These are phyloP conservation scores for Tetradesmus obliquus DNA, from an alignment of 139 green algal genomes.

Conservation along the genomic window DNA sequence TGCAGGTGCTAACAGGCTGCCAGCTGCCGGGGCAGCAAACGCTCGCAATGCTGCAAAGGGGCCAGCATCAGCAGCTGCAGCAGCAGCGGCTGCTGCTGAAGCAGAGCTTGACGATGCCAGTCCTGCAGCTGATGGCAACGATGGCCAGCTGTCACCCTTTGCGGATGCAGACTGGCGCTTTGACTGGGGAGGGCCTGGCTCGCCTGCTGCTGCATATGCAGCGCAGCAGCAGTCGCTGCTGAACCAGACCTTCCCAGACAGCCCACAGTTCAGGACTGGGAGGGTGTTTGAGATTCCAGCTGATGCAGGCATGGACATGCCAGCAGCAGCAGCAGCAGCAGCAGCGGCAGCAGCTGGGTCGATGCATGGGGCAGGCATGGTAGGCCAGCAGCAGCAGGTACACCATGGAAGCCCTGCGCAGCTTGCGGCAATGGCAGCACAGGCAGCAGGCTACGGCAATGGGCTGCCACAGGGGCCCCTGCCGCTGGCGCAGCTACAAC, in stretches of 20 bases:
- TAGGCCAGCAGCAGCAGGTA: neutral
- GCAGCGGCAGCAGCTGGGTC: neutral
- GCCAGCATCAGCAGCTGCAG: neutral
- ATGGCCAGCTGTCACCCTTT: neutral
- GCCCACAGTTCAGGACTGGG: neutral
- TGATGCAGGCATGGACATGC: neutral
- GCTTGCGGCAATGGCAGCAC: neutral
- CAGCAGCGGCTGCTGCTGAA: neutral
- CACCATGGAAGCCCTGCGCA: neutral
- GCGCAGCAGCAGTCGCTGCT: neutral
- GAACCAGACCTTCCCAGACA: neutral
- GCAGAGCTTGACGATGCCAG: neutral
- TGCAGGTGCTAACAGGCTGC: neutral
- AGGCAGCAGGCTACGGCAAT: neutral
- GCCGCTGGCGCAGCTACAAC: neutral
- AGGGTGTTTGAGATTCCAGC: neutral
- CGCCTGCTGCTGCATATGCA: neutral
- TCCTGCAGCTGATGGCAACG: neutral
- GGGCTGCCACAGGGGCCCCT: neutral
- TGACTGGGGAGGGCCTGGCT: neutral
- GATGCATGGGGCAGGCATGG: neutral
- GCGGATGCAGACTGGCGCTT: slow-evolving; percentile 25
- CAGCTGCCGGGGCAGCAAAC: neutral
- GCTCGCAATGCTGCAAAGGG: neutral
- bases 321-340: neutral